phyloP scores from a whole-genome alignment of 768 basidiomycete species.

The Dentipellis sp. region DNA sequence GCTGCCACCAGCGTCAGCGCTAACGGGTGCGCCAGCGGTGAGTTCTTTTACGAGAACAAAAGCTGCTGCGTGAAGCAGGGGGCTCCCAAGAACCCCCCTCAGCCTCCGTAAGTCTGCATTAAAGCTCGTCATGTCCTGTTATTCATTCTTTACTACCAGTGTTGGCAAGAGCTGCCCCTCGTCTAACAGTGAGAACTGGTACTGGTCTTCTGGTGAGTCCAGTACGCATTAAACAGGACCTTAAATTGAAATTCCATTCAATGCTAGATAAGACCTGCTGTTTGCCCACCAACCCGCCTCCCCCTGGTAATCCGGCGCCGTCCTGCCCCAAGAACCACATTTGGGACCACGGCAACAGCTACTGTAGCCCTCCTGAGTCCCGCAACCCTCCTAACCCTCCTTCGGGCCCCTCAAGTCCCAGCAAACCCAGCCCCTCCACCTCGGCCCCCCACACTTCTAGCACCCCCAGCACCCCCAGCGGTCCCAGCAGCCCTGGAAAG shows the following conservation, averaged over 20 bases:
- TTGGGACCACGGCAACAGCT: conserved; percentile 3
- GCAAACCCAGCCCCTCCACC: neutral
- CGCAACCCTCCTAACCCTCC: neutral
- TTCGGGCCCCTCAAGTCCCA: neutral
- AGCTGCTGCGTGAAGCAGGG: conserved; percentile 7
- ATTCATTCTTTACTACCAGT: neutral
- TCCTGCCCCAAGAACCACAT: conserved; percentile 9
- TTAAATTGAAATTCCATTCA: neutral
- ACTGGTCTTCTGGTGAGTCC: conserved; percentile 4
- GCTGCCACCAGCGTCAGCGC: conserved; percentile 19
- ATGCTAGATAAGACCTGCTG: conserved; percentile 10
- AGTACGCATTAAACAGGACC: no score
- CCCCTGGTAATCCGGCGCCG: conserved; percentile 1
- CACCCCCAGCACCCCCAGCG: neutral
- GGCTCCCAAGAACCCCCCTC: conserved; percentile 27
- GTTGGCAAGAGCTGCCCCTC: conserved; percentile 6
- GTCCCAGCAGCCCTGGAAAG: neutral
- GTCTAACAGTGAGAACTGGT: conserved; percentile 3
- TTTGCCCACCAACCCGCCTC: conserved; percentile 12
- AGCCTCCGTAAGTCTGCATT: conserved; percentile 24
- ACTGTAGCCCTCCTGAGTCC: conserved; percentile 3
- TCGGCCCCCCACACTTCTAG: neutral
- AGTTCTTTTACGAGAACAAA: conserved; percentile 10
- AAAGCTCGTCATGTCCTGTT: neutral
- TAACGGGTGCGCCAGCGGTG: conserved; percentile 1